Conservation (phyloP, 179 eudicot species). For the Patellifolia procumbens region DNA sequence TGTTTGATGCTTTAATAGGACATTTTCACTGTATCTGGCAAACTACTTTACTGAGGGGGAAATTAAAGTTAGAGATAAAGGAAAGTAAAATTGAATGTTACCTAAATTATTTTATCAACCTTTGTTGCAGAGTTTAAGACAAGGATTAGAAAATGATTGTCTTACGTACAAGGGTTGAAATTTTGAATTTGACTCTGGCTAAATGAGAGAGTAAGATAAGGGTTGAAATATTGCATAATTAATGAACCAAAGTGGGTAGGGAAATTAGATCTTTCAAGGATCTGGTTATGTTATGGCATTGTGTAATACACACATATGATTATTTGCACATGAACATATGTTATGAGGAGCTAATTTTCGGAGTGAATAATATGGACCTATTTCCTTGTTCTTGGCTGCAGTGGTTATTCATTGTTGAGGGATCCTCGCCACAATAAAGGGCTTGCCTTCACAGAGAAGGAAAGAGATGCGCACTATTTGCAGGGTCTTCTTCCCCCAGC, state of each 20-base stretch:
- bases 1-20: not conserved
- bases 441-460: slow-evolving; percentile 77
- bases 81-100: not conserved
- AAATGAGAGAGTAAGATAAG: not conserved
- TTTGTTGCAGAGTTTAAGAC: not conserved
- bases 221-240: not conserved
- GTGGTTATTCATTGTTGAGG: slow-evolving; percentile 86
- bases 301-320: not conserved
- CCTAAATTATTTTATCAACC: not conserved
- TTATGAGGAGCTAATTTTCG: not conserved
- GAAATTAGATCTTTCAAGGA: not conserved
- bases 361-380: not conserved
- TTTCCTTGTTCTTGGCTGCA: slow-evolving; percentile 36
- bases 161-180: not conserved
- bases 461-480: slow-evolving; percentile 81
- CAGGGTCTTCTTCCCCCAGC: slow-evolving; percentile 96
- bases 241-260: not conserved
- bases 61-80: not conserved
- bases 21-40: not conserved
- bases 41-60: not conserved
- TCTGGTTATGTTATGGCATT: not conserved
- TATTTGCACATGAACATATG: not conserved
- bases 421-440: slow-evolving; percentile 93
- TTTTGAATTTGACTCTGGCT: not conserved
- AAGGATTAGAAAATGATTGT: not conserved